Base-by-base conservation (phyloP, 2,329 filamentous ascomycete genomes). In the Gaeumannomyces tritici region DNA sequence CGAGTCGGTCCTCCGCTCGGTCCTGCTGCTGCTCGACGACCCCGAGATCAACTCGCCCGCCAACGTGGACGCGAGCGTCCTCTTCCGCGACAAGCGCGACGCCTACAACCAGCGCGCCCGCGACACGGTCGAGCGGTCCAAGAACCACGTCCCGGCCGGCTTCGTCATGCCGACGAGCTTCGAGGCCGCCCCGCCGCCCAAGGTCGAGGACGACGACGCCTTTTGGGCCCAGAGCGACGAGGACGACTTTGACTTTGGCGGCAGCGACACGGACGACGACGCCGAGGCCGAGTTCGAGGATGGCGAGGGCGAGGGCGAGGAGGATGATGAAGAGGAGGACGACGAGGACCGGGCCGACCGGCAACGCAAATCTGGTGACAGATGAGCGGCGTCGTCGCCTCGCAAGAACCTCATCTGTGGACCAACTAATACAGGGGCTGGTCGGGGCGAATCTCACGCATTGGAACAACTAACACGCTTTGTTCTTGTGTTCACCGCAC, bases 31-130 rank as follows among this genome's bases (percentile, higher is more conserved):
- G 2, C 86, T 99, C 62, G 95, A 98, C 73, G 91, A 96, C 69
- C 91, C 93, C 18, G 93, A 99, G 75, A 91, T 96, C 70, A 91
- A 87, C 68, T 96, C 92, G 0, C 91, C 95, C 0, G 95, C 93
- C 66, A 98, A 98, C 73, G 93, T 98, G 62, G 93, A 98, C 68
- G 93, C 95, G 2, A 86, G 91, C 63, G 89, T 97, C 28, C 84
- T 92, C 79, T 88, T 96, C 70, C 87, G 93, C 64, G 91, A 93
- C 68, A 76, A 88, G 35, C 85, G 86, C 0, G 78, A 80, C 1
- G 74, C 79, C 35, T 99, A 96, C 79, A 86, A 91, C 70, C 75
- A 79, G 56, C 82, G 81, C 68, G 91, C 93, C 2, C 80, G 77
- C 65, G 83, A 85, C 56, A 84, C 91, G 35, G 88, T 95, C 5